Evolutionary conservation across 192 early-diverging fungal species (phyloP).

Genomic region (Linnemannia elongata): DNA sequence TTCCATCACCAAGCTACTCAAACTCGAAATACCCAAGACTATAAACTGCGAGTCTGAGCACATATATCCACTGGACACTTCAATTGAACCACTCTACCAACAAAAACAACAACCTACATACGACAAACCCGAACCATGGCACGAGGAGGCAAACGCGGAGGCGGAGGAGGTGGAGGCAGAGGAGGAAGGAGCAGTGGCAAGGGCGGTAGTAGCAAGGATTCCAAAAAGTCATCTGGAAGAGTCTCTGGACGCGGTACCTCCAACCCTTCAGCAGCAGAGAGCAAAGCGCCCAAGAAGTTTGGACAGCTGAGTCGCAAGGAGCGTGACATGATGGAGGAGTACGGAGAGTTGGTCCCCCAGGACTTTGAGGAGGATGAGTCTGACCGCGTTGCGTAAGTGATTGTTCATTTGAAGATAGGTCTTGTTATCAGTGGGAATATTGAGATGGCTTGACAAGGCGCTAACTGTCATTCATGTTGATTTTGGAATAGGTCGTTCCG

Average conservation of each 20-base stretch:
- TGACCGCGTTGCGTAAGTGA: conserved; percentile 54
- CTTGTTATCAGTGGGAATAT: not conserved
- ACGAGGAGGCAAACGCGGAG: conserved; percentile 27
- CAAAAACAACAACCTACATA: not conserved
- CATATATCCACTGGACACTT: not conserved
- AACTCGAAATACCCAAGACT: not conserved
- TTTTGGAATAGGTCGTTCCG: conserved; percentile 57
- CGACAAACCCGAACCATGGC: conserved; percentile 22
- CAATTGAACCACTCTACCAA: not conserved
- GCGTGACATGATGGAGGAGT: conserved; percentile 72
- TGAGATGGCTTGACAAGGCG: not conserved
- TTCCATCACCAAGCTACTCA: not conserved
- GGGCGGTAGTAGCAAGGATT: not conserved
- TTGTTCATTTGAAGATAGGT: not conserved
- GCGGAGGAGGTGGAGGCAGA: conserved; percentile 13
- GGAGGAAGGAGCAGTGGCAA: conserved; percentile 7
- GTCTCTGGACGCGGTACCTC: conserved; percentile 52
- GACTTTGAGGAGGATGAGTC: conserved; percentile 62
- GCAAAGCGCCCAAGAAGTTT: conserved; percentile 56
- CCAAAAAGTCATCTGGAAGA: conserved; percentile 27
- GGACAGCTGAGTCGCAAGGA: conserved; percentile 64
- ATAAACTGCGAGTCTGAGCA: not conserved
- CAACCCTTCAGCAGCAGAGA: conserved; percentile 36
- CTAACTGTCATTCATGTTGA: no score
- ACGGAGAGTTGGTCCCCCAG: conserved; percentile 75